Conservation (phyloP, 345 rosid species). For the Moringa oleifera region DNA sequence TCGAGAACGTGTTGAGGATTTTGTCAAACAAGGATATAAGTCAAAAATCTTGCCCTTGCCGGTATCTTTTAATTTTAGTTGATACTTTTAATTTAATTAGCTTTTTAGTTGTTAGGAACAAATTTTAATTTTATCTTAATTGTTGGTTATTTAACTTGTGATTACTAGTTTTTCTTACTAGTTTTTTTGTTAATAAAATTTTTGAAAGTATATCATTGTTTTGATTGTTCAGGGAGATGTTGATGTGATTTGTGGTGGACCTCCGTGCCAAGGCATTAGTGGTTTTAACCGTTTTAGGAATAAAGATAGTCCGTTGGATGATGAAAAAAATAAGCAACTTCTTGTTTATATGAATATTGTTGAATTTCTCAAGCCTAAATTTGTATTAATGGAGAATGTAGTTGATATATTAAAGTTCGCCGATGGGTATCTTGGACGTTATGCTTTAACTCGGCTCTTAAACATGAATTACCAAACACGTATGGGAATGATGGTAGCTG, state of each 20-base stretch:
- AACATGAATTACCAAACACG: slow-evolving; percentile 66
- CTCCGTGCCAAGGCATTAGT: slow-evolving; percentile 74
- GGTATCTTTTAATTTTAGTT: slow-evolving; percentile 18
- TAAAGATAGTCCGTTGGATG: slow-evolving; percentile 37
- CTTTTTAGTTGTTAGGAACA: too few relatives aligned
- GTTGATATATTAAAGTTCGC: slow-evolving; percentile 64
- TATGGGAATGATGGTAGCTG: slow-evolving; percentile 84
- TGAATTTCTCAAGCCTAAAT: slow-evolving; percentile 58
- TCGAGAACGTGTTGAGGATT: slow-evolving; percentile 35
- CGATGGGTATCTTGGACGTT: slow-evolving; percentile 52
- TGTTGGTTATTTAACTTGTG: too few relatives aligned
- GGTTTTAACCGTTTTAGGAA: slow-evolving; percentile 70
- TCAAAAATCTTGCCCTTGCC: slow-evolving; percentile 55
- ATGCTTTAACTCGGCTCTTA: slow-evolving; percentile 60
- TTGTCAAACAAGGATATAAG: slow-evolving; percentile 42
- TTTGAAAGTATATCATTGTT: too few relatives aligned
- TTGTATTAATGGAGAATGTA: slow-evolving; percentile 74
- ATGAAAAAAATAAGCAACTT: slow-evolving; percentile 61
- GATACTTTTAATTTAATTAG: neutral
- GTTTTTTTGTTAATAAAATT: too few relatives aligned
- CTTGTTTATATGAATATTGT: slow-evolving; percentile 63
- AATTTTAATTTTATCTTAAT: too few relatives aligned
- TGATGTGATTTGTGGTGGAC: slow-evolving; percentile 29
- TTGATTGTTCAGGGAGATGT: slow-evolving; percentile 41
- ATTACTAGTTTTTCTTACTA: too few relatives aligned